A percentile compares a stretch with the other conserved stretches of the same genome.
Conservation (phyloP, 768 basidiomycete genomes). For the Harrya chromipes region DNA sequence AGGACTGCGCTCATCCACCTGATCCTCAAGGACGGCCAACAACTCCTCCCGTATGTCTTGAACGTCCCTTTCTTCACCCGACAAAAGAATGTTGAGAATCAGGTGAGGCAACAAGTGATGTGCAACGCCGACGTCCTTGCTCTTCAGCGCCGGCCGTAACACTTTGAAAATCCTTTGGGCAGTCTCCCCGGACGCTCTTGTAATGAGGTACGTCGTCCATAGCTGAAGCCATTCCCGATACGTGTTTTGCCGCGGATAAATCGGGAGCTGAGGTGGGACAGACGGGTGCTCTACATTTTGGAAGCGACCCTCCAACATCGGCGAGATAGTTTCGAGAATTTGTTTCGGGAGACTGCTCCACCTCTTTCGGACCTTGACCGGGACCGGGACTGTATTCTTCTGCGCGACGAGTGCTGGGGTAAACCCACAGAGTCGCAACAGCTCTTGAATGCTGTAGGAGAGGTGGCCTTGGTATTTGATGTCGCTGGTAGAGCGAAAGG, state of each 20-base stretch:
- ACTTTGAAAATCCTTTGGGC: constrained; percentile 73
- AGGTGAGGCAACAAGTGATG: constrained; percentile 90
- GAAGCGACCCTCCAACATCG: constrained; percentile 72
- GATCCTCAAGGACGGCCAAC: constrained; percentile 79
- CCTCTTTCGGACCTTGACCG: constrained; percentile 64
- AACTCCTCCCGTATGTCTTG: constrained; percentile 73
- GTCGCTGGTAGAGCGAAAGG: constrained; percentile 92
- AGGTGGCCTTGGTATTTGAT: constrained; percentile 87
- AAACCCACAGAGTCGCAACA: constrained; percentile 85
- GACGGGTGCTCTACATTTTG: constrained; percentile 44
- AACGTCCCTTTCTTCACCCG: constrained; percentile 61
- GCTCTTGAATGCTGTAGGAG: constrained; percentile 89
- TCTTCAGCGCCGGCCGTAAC: constrained; percentile 73
- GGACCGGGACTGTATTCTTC: constrained; percentile 46
- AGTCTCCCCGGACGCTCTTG: constrained; percentile 50
- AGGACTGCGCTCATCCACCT: constrained; percentile 59
- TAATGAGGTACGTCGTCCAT: constrained; percentile 83
- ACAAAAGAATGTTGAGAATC: constrained; percentile 79
- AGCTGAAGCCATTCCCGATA: constrained; percentile 96
- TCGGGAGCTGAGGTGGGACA: constrained; percentile 55
- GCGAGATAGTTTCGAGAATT: constrained; percentile 81
- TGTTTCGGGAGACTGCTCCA: constrained; percentile 83
- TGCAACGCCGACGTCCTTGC: constrained; percentile 93
- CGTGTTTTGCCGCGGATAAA: constrained; percentile 72
- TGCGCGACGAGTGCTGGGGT: constrained; percentile 66